Conservation (phyloP, 129 eudicot species). For the Heracleum sosnowskyi region DNA sequence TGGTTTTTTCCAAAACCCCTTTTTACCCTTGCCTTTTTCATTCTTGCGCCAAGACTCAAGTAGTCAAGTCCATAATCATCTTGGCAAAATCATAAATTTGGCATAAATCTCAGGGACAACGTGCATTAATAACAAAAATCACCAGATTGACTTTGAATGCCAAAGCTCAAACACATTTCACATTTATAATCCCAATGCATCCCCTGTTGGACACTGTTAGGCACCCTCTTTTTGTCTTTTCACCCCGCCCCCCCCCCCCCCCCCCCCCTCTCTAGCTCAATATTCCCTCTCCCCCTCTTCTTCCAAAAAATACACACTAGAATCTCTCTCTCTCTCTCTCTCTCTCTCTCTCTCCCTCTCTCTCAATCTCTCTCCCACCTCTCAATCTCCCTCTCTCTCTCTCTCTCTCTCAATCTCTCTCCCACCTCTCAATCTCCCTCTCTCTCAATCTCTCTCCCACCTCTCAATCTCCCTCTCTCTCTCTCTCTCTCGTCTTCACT, state of each 20-base stretch:
- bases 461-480: no score
- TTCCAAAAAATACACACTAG: background rate
- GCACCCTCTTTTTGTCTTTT: background rate
- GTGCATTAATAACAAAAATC: background rate
- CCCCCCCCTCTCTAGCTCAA: background rate
- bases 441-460: no score
- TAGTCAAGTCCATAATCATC: background rate
- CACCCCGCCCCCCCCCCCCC: background rate
- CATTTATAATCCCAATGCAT: background rate
- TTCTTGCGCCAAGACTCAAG: background rate
- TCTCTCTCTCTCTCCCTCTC: no score
- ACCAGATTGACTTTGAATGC: background rate
- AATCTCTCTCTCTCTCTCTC: background rate
- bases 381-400: no score
- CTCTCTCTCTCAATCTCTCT: no score
- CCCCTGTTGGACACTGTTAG: background rate
- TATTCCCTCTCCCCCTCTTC: background rate
- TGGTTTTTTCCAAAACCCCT: background rate
- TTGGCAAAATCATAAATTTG: background rate
- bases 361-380: no score
- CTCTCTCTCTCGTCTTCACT: no score
- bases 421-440: no score
- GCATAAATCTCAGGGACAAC: background rate
- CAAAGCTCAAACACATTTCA: background rate
- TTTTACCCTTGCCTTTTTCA: background rate